Evolutionary conservation across 257 asterid species (phyloP), one percentile per base, ranked within the genome.

Genomic region (Lycium barbarum): DNA sequence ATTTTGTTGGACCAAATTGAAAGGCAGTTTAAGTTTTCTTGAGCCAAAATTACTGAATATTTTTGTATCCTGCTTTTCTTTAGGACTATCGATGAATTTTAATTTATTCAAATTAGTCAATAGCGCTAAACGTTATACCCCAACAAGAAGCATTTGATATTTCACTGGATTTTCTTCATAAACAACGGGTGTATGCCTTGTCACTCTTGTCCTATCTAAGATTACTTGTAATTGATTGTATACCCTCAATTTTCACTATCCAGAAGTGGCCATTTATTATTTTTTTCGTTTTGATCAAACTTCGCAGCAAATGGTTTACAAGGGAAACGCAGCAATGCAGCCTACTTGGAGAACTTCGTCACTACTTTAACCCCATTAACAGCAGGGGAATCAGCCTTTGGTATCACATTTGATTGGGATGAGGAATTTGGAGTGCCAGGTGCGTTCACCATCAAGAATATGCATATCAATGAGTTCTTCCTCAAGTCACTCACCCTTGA

Each of bases 401-500:
- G 38, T 12, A n/a, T 89, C 58, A 20, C 81, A 70, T 89, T 89
- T 84, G 88, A 84, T 9, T 86, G 87, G 88, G 84, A 85, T 3
- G 89, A 86, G 33, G 85, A 36, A 0, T 7, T 86, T 43, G 90
- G 89, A 11, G 45, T 89, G 70, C 91, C 91, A 14, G 91, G 91
- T 14, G 91, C 91, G 26, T 84, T 87, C 40, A 3, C 51, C 47
- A 83, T 89, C 0, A 85, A 82, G 18, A 89, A 89, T 73, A 4
- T 7, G 6, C 90, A 89, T 36, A 85, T 74, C 57, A 78, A 35
- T 68, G 90, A 89, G 40, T 89, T 89, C 84, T 89, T 57, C 81
- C 91, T 89, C 62, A 89, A 89, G 79, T 85, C 90, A 22, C 80
- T 89, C 22, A 86, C 88, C 1, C 87, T 89, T 65, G 87, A 89